These are phyloP conservation scores for Sechiopsis laciniata DNA, from an alignment of 306 rosid genomes.

Conservation along the genomic window DNA sequence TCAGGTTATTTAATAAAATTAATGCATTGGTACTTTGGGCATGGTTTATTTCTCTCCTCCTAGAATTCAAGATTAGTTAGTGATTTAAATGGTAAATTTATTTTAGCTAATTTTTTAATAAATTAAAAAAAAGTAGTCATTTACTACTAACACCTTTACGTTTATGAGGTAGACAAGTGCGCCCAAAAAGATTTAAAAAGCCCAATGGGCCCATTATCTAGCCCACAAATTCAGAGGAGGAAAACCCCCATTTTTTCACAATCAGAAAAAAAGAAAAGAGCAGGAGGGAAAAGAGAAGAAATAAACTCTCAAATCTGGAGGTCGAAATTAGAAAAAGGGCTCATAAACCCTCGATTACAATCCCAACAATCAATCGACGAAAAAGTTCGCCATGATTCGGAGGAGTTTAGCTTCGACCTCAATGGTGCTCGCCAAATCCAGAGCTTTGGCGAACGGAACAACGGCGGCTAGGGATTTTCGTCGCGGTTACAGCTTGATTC, in stretches of 20 bases:
- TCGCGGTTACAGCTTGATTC: conserved; percentile 57
- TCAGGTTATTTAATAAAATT: too few species aligned
- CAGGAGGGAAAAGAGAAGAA: not conserved
- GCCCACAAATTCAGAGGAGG: not conserved
- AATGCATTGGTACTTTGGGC: too few species aligned
- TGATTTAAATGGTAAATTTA: too few species aligned
- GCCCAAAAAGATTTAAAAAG: not conserved
- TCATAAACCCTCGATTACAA: conserved; percentile 17
- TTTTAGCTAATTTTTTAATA: too few species aligned
- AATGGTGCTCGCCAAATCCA: conserved; percentile 22
- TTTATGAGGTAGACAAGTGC: not conserved
- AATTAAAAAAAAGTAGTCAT: too few species aligned
- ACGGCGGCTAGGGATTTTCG: conserved; percentile 22
- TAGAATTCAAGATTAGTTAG: too few species aligned
- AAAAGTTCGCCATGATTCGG: conserved; percentile 23
- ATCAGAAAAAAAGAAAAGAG: not conserved
- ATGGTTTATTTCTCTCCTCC: too few species aligned
- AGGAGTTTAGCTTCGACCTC: conserved; percentile 39
- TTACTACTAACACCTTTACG: too few species aligned
- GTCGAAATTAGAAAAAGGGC: conserved; percentile 4
- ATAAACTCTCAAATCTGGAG: conserved; percentile 14
- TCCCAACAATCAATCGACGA: not conserved
- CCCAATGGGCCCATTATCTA: not conserved
- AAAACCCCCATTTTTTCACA: not conserved
- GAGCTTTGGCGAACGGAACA: conserved; percentile 14